Conservation (phyloP, 192 early-diverging fungal genomes). For the Physocladia obscura region DNA sequence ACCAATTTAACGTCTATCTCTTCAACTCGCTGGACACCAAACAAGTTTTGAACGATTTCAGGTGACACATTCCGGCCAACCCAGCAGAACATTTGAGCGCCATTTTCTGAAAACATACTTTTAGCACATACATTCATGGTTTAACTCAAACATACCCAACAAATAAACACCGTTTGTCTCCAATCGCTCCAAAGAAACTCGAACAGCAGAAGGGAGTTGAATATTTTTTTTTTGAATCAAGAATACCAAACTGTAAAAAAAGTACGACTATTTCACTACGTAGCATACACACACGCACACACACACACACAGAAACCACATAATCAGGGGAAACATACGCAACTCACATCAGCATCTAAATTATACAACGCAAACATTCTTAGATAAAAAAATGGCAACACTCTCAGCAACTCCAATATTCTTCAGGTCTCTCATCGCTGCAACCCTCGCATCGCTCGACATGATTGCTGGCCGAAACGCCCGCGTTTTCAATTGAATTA, state of each 20-base stretch:
- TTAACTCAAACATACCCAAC: constrained; percentile 50
- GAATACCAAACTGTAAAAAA: constrained; percentile 43
- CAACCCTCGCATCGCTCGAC: constrained; percentile 77
- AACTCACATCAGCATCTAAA: constrained; percentile 51
- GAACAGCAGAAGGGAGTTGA: constrained; percentile 62
- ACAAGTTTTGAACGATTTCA: constrained; percentile 69
- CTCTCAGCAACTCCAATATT: constrained; percentile 71
- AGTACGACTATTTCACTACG: not conserved
- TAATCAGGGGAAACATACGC: too few species aligned
- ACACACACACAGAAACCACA: too few species aligned
- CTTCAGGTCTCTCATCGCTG: constrained; percentile 77
- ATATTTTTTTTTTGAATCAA: constrained; percentile 58
- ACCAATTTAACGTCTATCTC: constrained; percentile 70
- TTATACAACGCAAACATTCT: constrained; percentile 70
- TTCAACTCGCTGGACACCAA: constrained; percentile 76
- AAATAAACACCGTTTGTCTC: constrained; percentile 78
- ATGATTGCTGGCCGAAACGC: constrained; percentile 78
- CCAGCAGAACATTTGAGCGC: constrained; percentile 79
- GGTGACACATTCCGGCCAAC: constrained; percentile 70
- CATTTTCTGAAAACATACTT: constrained; percentile 61
- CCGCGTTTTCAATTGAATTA: too few species aligned
- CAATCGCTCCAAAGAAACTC: constrained; percentile 77
- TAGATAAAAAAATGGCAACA: constrained; percentile 81
- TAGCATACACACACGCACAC: not conserved
- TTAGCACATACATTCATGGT: constrained; percentile 35